Evolutionary conservation across 1,284 basidiomycete species (phyloP), one percentile per base, ranked within the genome.

Genomic region (Sporisorium sorghi): DNA sequence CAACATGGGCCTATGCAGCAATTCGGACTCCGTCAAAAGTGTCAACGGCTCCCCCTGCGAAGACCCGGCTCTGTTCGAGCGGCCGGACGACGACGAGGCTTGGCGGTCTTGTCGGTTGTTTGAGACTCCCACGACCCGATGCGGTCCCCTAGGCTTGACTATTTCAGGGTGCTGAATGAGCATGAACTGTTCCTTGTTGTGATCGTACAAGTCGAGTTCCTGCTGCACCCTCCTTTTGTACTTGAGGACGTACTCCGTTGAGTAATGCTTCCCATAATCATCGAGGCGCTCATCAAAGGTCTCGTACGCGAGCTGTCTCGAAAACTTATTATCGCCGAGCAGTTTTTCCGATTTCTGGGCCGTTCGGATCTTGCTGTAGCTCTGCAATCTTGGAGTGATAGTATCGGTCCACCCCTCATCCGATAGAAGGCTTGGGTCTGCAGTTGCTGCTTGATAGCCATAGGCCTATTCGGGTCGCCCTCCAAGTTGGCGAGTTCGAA

Each of bases 381-480:
- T 24, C 19, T 21, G 42, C 21, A 10, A 15, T 14, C 19, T 51
- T 58, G 23, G 39, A 7, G 9, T 30, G 35, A 3, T 12, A 3
- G 33, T 58, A 61, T 6, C 40, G 54, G 5, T 58, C 43, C 12
- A 61, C n/a, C 32, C 49, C 52, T 49, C 65, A 62, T 68, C 24
- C 65, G 59, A 14, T 61, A 68, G 17, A 68, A 68, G 4, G 43
- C 35, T 19, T 68, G 65, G 14, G 55, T 61, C 9, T 68, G 55
- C 4, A 61, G 17, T 14, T 51, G 49, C 4, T 52, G 53, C 23
- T 58, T 26, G 11, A 68, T 28, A 0, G 28, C 65, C 12, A 28
- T 42, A 6, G 59, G 58, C 14, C 44, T 17, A 8, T 44, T 7
- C 0, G 51, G 49, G 26, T 58, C 50, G 8, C 42, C 32, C 15